Evolutionary conservation across 176 grass and related monocot genomes (phyloP), one percentile per base, ranked within the genome.

Genomic region (Luzula sylvatica): DNA sequence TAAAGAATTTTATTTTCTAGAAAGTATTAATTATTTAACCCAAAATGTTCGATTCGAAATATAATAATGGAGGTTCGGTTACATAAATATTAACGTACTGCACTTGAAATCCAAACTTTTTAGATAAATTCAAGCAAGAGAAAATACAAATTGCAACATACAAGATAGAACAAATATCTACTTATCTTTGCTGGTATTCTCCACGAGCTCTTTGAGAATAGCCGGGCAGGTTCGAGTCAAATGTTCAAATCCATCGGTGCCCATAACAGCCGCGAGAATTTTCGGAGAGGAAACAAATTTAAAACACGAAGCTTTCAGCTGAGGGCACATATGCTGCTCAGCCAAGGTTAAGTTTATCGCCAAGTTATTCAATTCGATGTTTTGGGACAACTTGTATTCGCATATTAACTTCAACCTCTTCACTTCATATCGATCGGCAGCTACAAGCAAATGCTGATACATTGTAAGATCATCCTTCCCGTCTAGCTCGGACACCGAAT

Each of bases 321-420:
- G 4, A 49, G 14, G 18, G 18, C 45, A 49, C 2, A 7, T 19
- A 17, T 49, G 45, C 8, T 49, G 45, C n/a, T 49, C 45, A 21
- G 45, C 45, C n/a, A 49, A 21, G 3, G 45, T 49, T 3, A 49
- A 20, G 5, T 15, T 49, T 5, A 20, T 20, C 5, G 45, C 45
- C 7, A 49, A 7, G 8, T 49, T 49, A 7, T 49, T 49, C 14
- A 20, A 2, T 15, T 49, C 45, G 7, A 49, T 49, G 7, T 18
- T 18, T 20, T 49, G 15, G n/a, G 18, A 49, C 3, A 80, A 39
- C 61, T 67, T 75, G 7, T 17, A 13, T 20, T 66, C 71, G 17
- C 82, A 80, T 1, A 86, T 78, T 3, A 64, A 0, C 48, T 72
- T 86, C 13, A 86, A 75, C 49, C 66, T 65, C 3, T 75, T 66